phyloP scores from a whole-genome alignment of 805 yeast genomes.

The Debaryomyces prosopidis region DNA sequence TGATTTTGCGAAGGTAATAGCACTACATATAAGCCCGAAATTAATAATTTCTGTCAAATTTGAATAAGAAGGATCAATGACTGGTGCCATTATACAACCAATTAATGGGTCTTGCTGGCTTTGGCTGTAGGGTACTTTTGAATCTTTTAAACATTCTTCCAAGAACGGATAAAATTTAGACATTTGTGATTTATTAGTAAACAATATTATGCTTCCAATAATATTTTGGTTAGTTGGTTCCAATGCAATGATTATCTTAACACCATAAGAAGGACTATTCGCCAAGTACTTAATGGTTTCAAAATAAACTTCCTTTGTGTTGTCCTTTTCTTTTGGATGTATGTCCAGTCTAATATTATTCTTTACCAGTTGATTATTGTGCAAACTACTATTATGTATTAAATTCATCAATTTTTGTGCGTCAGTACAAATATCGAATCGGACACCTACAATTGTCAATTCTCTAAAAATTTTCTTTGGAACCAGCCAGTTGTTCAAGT shows the following conservation, averaged over 20 bases:
- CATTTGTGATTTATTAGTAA: constrained; percentile 46
- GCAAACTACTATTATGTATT: constrained; percentile 14
- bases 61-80: constrained; percentile 53
- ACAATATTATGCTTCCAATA: constrained; percentile 52
- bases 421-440: constrained; percentile 55
- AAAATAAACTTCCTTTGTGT: constrained; percentile 28
- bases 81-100: constrained; percentile 55
- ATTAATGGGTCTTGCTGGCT: constrained; percentile 17
- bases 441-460: constrained; percentile 55
- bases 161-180: constrained; percentile 54
- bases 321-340: constrained; percentile 18
- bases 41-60: constrained; percentile 55
- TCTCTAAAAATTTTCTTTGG: constrained; percentile 55
- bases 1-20: constrained; percentile 46
- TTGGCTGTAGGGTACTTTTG: not conserved
- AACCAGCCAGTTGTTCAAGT: constrained; percentile 50
- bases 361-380: not conserved
- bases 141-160: constrained; percentile 33
- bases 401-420: constrained; percentile 42
- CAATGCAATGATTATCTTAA: constrained; percentile 50
- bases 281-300: constrained; percentile 34
- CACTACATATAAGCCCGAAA: constrained; percentile 59
- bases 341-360: constrained; percentile 12
- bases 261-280: constrained; percentile 31
- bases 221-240: constrained; percentile 54